Base-by-base conservation (phyloP, 495 filamentous ascomycete species). In the Penicillium coprophilum region DNA sequence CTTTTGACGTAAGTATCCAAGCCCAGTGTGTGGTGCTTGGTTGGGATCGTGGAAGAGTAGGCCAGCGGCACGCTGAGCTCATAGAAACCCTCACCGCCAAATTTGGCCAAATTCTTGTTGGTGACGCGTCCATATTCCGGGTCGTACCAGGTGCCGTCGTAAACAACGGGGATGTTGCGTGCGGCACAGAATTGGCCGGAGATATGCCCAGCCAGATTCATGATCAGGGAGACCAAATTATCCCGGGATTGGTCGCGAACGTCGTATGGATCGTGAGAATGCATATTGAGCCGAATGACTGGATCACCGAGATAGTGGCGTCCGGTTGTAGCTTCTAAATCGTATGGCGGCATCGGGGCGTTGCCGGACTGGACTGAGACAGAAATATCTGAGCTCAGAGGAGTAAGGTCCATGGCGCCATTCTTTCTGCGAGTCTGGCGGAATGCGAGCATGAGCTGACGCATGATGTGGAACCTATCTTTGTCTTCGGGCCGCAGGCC, bases 81-180 rank as follows among this genome's bases (percentile, higher is more conserved):
- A 30, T 70, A 67, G 58, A 69, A 75, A 9, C 46, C 51, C 32
- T 71, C 31, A 9, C 72, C 73, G 20, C 66, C 68, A 23, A 67
- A 72, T 7, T 71, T 50, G 28, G 50, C 56, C 28, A 79, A 45
- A 43, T 75, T 77, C 27, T 71, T 46, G 20, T 50, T 65, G 8
- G 73, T 77, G n/a, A 77, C 53, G 15, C 63, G 66, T 2, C 75
- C 67, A 40, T 81, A 78, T 34, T 80, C 72, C 6, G 87, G 83
- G 51, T 85, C 79, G 44, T 78, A 80, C 58, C 85, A 78, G 7
- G 88, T 83, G 39, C 86, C 81, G 47, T 91, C 82, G 71, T 87
- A 97, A 15, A 91, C 80, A 49, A 84, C 80, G 3, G 95, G 92
- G 34, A 98, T 90, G 52, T 82, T 77, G 34, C 92, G 86, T 38